Conservation (phyloP, 164 flowering plant species). For the grape (Vitis vinifera) region ASM3070453v1 NC_081814.1:3255501-3256000, state of each 20-base stretch:
- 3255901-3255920: not conserved
- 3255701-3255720: conserved; percentile 82
- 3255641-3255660: conserved; percentile 87
- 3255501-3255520: conserved; percentile 86
- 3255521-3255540: conserved; percentile 45
- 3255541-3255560: not conserved
- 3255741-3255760: not conserved
- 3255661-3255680: conserved; percentile 81
- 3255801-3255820: not conserved
- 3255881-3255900: not conserved
- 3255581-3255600: not conserved
- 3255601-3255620: conserved; percentile 35
- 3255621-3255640: conserved; percentile 71
- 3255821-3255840: not conserved
- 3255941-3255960: conserved; percentile 23
- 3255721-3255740: conserved; percentile 23
- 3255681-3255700: conserved; percentile 94
- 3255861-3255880: not conserved
- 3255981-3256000: conserved; percentile 92
- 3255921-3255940: not conserved
- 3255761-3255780: not conserved
- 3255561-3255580: not conserved
- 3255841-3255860: not conserved
- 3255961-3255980: conserved; percentile 81
- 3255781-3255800: not conserved